Base-by-base conservation (phyloP, 1,139 yeast species). In the Geotrichum reessii region DNA sequence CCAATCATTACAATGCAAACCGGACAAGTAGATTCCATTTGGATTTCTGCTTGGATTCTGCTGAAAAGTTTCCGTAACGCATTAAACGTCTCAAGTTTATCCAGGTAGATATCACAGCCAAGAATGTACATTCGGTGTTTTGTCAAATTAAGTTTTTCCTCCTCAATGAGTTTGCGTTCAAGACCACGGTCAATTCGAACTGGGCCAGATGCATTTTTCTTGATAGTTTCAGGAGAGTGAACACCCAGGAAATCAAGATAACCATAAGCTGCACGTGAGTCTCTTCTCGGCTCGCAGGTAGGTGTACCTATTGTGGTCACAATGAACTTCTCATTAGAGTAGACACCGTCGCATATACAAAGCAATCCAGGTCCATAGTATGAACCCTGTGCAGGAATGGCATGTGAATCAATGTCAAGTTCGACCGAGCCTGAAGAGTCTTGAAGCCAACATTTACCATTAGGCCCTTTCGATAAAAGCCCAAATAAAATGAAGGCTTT, bases 251-350 rank as follows among this genome's bases (percentile, higher is more conserved):
- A 85, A 70, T 93, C 98, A 25, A 89, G 69, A 65, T 86, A 81
- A 0, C 97, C 97, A 63, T 83, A 85, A 0, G 85, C 84, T 47
- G 85, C 92, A 58, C 85, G 69, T 0, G 95, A 78, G 1, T 68
- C 71, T 17, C 80, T 85, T 61, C 98, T 76, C 64, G 81, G 77
- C 69, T 93, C 99, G 2, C 91, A 86, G 0, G 95, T 92, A 1
- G 99, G 99, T 61, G 90, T 97, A 1, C 88, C 88, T 57, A 92
- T 78, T 14, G 87, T 81, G 44, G 87, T 80, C 1, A 87, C 96
- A 63, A 86, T 83, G 67, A 93, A 91, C 47, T 80, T 82, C 25
- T 86, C 87, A 22, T 83, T 80, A 14, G 77, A 75, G 67, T 88
- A 89, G 25, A 89, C 82, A 14, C 99, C 99, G 68, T 91, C 96